Evolutionary conservation across 345 rosid species (phyloP), one percentile per base, ranked within the genome.

Genomic region (Acer negundo): DNA sequence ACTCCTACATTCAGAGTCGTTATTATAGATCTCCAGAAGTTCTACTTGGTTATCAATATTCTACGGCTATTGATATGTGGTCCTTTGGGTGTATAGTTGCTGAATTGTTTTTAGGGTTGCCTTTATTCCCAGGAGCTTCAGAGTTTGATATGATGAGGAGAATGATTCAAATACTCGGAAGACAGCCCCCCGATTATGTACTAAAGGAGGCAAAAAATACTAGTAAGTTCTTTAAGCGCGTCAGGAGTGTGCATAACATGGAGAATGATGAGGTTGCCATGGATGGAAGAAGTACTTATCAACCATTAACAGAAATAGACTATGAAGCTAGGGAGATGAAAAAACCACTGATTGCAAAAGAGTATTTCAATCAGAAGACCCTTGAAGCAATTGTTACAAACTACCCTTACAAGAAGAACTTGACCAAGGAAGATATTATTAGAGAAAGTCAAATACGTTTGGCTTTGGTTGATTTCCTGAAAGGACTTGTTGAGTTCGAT

Each of bases 51-150:
- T 91, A 93, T 84, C 97, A 86, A 98, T 97, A 97, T 97, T 98
- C 97, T 49, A 94, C 98, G 10, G 92, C 94, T 80, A 91, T 94
- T 72, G 99, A 96, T 85, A 96, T 96, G 99, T 96, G 98, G 99
- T 96, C 99, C 83, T 90, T 94, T 78, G 99, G 99, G 61, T 96
- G 99, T 90, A 92, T 96, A 80, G 99, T 96, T 3, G 99, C 99
- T n/a, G 99, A 96, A 81, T 84, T 96, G 76, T 96, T 92, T 87
- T 91, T 96, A 75, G 99, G 99, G 77, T 84, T 94, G 86, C 99
- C 99, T 7, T 87, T 96, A 59, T 96, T 96, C 82, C 98, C 99
- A 61, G 99, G 99, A 85, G 97, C 95, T 79, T 96, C 99, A 79
- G 99, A 96, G 82, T 94, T 94, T 84, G 98, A 94, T 87, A 91